Evolutionary conservation across 805 yeast species (phyloP), one percentile per base, ranked within the genome.

Genomic region (Yarrowia bubula): DNA sequence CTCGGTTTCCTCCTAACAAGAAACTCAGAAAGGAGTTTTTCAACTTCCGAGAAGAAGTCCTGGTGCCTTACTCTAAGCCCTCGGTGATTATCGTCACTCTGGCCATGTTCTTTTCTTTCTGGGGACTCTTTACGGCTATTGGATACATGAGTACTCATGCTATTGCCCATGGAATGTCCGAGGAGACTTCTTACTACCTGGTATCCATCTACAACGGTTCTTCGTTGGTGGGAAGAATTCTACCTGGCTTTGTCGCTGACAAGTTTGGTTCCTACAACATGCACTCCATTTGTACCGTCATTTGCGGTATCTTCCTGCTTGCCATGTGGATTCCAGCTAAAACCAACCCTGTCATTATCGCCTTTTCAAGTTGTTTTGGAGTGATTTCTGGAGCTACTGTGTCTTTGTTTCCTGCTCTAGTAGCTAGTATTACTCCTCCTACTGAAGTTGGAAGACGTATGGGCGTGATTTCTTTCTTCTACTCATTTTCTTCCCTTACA

Each of bases 371-470:
- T 0, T 61, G 75, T 39, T 83, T 81, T 69, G 92, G 92, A 0
- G 83, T 86, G 70, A 80, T 82, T 66, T 78, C 83, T 35, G 86
- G 90, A 4, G 83, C 88, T 18, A 83, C 88, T 3, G 76, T 88
- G 46, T 80, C 89, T 0, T 71, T 88, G 47, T 82, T 88, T 0
- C 91, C 93, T 0, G 86, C 84, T 2, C 87, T 92, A 67, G 80
- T 87, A 14, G 83, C 89, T 0, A 82, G 82, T 48, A 83, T 89
- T 32, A 83, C 87, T n/a, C 81, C 80, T 13, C 85, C 87, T 0
- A 78, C 80, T 64, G 83, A 85, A 65, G 87, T 87, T 71, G 92
- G 92, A n/a, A 84, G 83, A 68, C 76, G 88, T 15, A 87, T 84
- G 68, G 92, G 92, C 0, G 80, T 89, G 15, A 80, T 85, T 67